Conservation (phyloP, 1,284 basidiomycete genomes). For the Microbotryomycetes sp. region DNA sequence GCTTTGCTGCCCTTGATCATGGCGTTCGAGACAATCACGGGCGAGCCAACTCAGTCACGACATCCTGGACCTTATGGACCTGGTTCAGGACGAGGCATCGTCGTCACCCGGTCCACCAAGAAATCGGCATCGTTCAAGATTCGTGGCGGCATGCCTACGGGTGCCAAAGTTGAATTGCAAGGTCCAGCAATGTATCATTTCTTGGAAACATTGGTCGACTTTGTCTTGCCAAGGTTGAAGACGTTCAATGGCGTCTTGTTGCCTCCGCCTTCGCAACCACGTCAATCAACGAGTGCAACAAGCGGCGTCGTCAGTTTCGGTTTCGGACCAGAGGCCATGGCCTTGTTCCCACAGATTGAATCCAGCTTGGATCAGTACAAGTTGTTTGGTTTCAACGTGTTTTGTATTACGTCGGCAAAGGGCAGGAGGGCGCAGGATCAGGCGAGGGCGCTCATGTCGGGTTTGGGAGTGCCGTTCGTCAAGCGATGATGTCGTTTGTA, state of each 20-base stretch:
- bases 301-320: conserved; percentile 86
- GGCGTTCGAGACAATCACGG: conserved; percentile 78
- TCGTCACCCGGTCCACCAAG: conserved; percentile 70
- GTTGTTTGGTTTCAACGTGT: conserved; percentile 79
- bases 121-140: conserved; percentile 77
- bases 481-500: no score
- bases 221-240: conserved; percentile 84
- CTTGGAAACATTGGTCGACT: conserved; percentile 78
- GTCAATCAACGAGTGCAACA: conserved; percentile 56
- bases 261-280: conserved; percentile 48
- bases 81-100: conserved; percentile 59
- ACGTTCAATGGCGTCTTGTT: conserved; percentile 79
- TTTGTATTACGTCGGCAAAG: conserved; percentile 76
- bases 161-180: conserved; percentile 80
- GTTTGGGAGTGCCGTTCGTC: conserved; percentile 76
- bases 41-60: conserved; percentile 67
- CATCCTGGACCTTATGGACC: conserved; percentile 42
- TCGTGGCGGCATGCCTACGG: conserved; percentile 71
- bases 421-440: conserved; percentile 79
- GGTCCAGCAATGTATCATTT: conserved; percentile 93
- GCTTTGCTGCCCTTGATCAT: conserved; percentile 77
- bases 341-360: conserved; percentile 78
- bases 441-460: conserved; percentile 74
- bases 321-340: conserved; percentile 73
- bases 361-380: conserved; percentile 81